Evolutionary conservation across 2,329 filamentous ascomycete genomes (phyloP), one percentile per base, ranked within the genome.

Genomic region (Pestalotiopsis sp.): DNA sequence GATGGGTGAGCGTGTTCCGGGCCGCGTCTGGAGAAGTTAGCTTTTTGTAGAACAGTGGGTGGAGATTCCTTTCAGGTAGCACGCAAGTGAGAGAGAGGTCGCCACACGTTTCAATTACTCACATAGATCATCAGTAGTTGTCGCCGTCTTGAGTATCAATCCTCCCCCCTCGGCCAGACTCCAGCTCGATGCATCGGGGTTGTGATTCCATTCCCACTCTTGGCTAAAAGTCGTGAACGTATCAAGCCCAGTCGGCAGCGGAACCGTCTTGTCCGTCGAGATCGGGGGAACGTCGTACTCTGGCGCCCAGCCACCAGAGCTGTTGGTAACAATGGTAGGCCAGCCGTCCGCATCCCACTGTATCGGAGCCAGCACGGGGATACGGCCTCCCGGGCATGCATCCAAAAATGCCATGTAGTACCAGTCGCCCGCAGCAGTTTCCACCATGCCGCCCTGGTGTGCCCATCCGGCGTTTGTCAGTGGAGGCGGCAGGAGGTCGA

Each of bases 171-270:
- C 77, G 6, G 2, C 38, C 38, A 68, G 20, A 2, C 72, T 73
- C 71, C 75, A 89, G 5, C 81, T 83, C 13, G 75, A 76, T 0
- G 75, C 78, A 68, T 89, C 85, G 0, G 87, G 87, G 74, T 89
- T 89, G 72, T 89, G 87, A 72, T 89, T 89, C 86, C 86, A 89
- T 73, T 89, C 86, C 84, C 85, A 89, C 4, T 82, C 76, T 0
- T 80, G 79, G 11, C 78, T 74, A 0, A 89, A 78, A 0, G 74
- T 70, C 0, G 71, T 57, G 69, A 89, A 89, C 0, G 66, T 73
- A 68, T 89, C 85, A 0, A 78, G 80, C 14, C 84, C 80, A 0
- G 76, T 75, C 14, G 75, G 67, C n/a, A 65, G 68, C 2, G 62
- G 49, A 2, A 74, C 68, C 36, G 73, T 71, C 74, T 73, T 23